Evolutionary conservation across 306 rosid genomes (phyloP), one percentile per base, ranked within the genome.

Genomic region (Vigna trinervia): DNA sequence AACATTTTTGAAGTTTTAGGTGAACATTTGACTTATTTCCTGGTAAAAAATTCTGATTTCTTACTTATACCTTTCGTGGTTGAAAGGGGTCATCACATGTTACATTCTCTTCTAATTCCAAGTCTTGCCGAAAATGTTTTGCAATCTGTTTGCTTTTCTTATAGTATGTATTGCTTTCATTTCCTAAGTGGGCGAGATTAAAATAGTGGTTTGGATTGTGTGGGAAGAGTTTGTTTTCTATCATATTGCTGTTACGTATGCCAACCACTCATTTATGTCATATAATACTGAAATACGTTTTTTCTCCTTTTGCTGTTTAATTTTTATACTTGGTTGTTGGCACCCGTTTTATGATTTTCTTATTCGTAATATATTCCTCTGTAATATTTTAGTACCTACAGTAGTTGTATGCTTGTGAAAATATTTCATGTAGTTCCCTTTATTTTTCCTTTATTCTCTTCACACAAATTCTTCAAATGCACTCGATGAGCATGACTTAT

Each of bases 321-420:
- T 39, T 46, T 70, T 48, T 75, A 54, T 67, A 13, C 57, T 26
- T 47, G 30, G 32, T 47, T 9, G 57, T 26, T 56, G 47, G 22
- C 39, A 48, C 53, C 50, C 7, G 57, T 28, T 70, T 12, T 19
- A 53, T 12, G 70, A 20, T 76, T 75, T 54, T 71, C 73, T 46
- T 46, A 47, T 34, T 30, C 54, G 39, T 54, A 61, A 74, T 78
- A 11, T 43, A 34, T 13, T 47, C 56, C 41, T 51, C 64, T 41
- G 19, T 70, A 62, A 15, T 45, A 47, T 69, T 52, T 75, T 54
- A 5, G 26, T 34, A 17, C 64, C 46, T 56, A 32, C 61, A 17
- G n/a, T 64, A 28, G 39, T 30, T 52, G 22, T 76, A 30, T 51
- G 82, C 48, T 80, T 76, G 50, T 34, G 23, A 59, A 60, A 58